Base-by-base conservation (phyloP, 2,329 filamentous ascomycete species). In the Fusarium austroafricanum region DNA sequence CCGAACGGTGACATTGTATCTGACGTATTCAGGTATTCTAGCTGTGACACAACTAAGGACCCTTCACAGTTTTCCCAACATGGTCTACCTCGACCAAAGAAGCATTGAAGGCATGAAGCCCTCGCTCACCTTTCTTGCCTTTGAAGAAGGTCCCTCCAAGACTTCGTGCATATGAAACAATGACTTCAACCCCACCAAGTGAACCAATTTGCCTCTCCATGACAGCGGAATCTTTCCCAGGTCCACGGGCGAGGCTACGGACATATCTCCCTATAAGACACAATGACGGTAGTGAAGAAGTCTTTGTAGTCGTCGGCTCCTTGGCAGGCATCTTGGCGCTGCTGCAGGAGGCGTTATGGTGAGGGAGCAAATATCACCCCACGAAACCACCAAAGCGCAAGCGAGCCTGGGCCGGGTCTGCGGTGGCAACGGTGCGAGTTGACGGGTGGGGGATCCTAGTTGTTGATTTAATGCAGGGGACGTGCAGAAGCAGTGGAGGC, bases 351-450 rank as follows among this genome's bases (percentile, higher is more conserved):
- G 50, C 31, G 35, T 40, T 45, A 68, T 72, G 69, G 69, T 70
- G 68, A 73, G 61, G 70, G 61, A 66, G 60, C 53, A 59, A 61
- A 65, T 61, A 71, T 71, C 71, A 70, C 70, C 70, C 68, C 62
- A 73, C 68, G 70, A 73, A 71, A 73, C 71, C 65, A 46, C 42
- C 42, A 67, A 57, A 57, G 12, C 39, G 46, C 52, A 73, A 73
- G 71, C 71, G 70, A 73, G 70, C 65, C 51, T 61, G 44, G 59
- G 56, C 70, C 63, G 46, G 68, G 39, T 55, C 55, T 59, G 47
- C 72, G 72, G 70, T 74, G 71, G 62, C 50, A 46, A 65, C 72
- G 72, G 71, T 73, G 64, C 64, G 70, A 72, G 62, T 58, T 61
- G 51, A 54, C 46, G 54, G 61, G 66, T 50, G 59, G 60, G 71